Base-by-base conservation (phyloP, 2,329 filamentous ascomycete genomes). In the Hymenoscyphus linearis region DNA sequence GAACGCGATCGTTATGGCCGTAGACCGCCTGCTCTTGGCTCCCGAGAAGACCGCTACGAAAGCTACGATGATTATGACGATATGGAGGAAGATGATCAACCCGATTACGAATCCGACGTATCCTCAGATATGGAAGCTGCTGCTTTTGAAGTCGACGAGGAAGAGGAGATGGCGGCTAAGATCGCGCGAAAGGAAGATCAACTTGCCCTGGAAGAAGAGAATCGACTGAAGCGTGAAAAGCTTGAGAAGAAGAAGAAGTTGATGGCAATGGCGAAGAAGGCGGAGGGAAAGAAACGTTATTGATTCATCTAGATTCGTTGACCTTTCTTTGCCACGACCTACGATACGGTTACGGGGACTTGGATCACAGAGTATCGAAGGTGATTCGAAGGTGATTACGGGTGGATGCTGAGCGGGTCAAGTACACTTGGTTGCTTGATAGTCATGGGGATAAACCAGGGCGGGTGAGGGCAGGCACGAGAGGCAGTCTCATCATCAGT, bases 81-180 rank as follows among this genome's bases (percentile, higher is more conserved):
- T 3, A 71, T 73, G 31, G 78, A 79, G 27, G 78, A 82, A 50
- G 77, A 81, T 22, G 80, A 85, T 18, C 35, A 88, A 52, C 85
- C 88, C 35, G 79, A 78, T 55, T 87, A 89, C 65, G 81, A 78
- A 2, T 86, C 85, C 0, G 88, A 88, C 59, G 84, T 73, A 5
- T 89, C 86, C 4, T 90, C 87, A 5, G 89, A 91, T 68, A 92
- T 92, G 87, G 89, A 92, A 73, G 90, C 88, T 2, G 88, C 88
- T 36, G 73, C 88, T 40, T 87, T 86, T 63, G 89, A 92, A 67
- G 83, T 93, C 58, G 88, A 91, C 63, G 77, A 81, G 37, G 90
- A 93, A 72, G 90, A 93, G 72, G 77, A 79, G 54, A 71, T 77
- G 56, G 87, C 89, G 2, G 82, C 87, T 62, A 74, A 77, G 34